Base-by-base conservation (phyloP, 148 eudicot genomes). In the Diospyros kaki region DNA sequence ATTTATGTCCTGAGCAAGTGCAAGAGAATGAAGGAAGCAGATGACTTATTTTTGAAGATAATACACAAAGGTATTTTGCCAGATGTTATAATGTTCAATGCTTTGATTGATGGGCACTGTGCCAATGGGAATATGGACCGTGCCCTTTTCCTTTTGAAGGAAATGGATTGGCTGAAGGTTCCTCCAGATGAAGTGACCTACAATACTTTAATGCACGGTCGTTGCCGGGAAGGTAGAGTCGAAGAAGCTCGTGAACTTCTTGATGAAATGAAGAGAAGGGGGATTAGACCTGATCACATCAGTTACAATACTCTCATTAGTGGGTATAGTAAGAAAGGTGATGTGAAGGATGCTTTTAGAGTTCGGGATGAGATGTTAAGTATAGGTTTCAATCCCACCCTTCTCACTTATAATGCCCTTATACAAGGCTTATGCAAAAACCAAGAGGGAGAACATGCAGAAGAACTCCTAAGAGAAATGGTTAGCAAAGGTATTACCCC, bases 301-400 rank as follows among this genome's bases (percentile, higher is more conserved):
- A 90, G 86, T 65, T 92, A 84, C 51, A 90, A 88, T 74, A 90
- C 94, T 42, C 85, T 90, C 58, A 88, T 92, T 38, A 87, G 93
- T 59, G 94, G 97, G 62, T 92, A 87, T 73, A 87, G 94, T 77
- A 83, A 79, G 84, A 84, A 84, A 82, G 94, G 94, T 74, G 89
- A 92, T 80, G 42, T 84, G 81, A 86, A 87, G 53, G 89, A 85
- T 74, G 92, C 97, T 39, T 82, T 90, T 48, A 80, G 78, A 79
- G 82, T 87, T 80, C 84, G 86, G 51, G 94, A 92, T 82, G 92
- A 84, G 74, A 92, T 92, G 97, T 40, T 81, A 65, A 68, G 82
- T 72, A 50, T 81, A 50, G 97, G 97, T 41, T 88, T 92, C 68
- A 83, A 87, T 64, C 94, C 91, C 28, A 90, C 91, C 46, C 83